phyloP scores from a whole-genome alignment of 805 yeast species.

The Ogataea paradorogensis region DNA sequence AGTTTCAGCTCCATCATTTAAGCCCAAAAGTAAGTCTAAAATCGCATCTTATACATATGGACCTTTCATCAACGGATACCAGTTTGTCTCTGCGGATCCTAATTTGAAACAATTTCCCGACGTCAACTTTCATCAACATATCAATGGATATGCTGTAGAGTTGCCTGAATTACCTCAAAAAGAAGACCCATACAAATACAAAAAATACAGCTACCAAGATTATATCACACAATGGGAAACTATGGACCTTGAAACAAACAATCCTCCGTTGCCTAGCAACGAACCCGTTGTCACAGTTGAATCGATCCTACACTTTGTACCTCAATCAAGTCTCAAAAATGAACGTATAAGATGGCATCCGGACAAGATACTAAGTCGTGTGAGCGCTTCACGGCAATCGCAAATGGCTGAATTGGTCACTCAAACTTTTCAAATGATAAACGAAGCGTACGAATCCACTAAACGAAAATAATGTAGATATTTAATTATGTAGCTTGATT shows the following conservation, averaged over 20 bases:
- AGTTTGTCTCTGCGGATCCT: slow-evolving; percentile 37
- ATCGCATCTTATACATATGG: slow-evolving; percentile 32
- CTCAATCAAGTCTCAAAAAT: slow-evolving; percentile 30
- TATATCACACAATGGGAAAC: slow-evolving; percentile 21
- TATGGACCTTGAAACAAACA: slow-evolving; percentile 13
- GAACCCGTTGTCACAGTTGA: slow-evolving; percentile 14
- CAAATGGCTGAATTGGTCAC: slow-evolving; percentile 30
- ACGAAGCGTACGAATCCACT: slow-evolving; percentile 31
- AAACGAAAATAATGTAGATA: background rate
- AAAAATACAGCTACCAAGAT: slow-evolving; percentile 20
- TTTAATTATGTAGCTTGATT: background rate
- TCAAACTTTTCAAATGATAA: slow-evolving; percentile 41
- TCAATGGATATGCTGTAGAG: slow-evolving; percentile 11
- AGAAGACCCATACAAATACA: slow-evolving; percentile 18
- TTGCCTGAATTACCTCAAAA: slow-evolving; percentile 3
- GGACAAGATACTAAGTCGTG: slow-evolving; percentile 47
- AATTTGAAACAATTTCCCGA: slow-evolving; percentile 8
- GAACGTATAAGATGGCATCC: slow-evolving; percentile 74
- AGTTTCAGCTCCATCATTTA: background rate
- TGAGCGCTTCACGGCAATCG: slow-evolving; percentile 3
- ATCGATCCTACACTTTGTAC: slow-evolving; percentile 18
- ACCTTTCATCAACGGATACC: slow-evolving; percentile 39
- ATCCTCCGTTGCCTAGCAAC: slow-evolving; percentile 20
- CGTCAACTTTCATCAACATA: slow-evolving; percentile 15
- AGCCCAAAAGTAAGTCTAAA: background rate